These are phyloP conservation scores for Glycine tomentella DNA, from an alignment of 306 rosid genomes.

Conservation along the genomic window DNA sequence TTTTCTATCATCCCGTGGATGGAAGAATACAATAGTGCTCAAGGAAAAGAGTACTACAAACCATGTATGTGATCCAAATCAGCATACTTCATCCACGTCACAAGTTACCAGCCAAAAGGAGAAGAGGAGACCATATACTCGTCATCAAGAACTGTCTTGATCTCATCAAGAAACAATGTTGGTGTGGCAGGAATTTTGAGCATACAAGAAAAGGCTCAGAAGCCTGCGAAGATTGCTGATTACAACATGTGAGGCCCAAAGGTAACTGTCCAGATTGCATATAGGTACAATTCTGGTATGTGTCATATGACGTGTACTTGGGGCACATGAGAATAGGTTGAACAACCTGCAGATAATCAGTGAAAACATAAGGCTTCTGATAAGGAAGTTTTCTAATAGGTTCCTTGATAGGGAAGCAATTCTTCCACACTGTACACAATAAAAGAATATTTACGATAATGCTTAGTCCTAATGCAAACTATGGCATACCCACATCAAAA, in stretches of 20 bases:
- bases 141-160: slow-evolving; percentile 57
- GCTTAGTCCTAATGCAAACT: too few relatives aligned
- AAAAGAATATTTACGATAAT: slow-evolving; percentile 5
- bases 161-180: slow-evolving; percentile 52
- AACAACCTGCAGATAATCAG: slow-evolving; percentile 39
- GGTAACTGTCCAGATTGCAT: slow-evolving; percentile 56
- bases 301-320: slow-evolving; percentile 52
- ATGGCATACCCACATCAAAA: too few relatives aligned
- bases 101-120: slow-evolving; percentile 54
- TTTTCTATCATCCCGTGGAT: slow-evolving; percentile 22
- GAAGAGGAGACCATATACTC: slow-evolving; percentile 57
- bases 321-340: slow-evolving; percentile 59
- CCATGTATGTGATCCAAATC: too few relatives aligned
- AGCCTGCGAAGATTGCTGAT: slow-evolving; percentile 42
- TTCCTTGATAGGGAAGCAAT: too few relatives aligned
- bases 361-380: slow-evolving; percentile 21
- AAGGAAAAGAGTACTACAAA: slow-evolving; percentile 22
- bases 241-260: slow-evolving; percentile 54
- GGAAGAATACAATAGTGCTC: slow-evolving; percentile 8
- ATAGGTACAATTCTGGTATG: slow-evolving; percentile 51
- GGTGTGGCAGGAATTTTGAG: slow-evolving; percentile 49
- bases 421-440: neutral
- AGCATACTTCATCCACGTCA: slow-evolving; percentile 38
- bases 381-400: neutral
- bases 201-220: slow-evolving; percentile 53